phyloP scores from a whole-genome alignment of 2,329 filamentous ascomycete species.

The Chaetothyriales sp. region DNA sequence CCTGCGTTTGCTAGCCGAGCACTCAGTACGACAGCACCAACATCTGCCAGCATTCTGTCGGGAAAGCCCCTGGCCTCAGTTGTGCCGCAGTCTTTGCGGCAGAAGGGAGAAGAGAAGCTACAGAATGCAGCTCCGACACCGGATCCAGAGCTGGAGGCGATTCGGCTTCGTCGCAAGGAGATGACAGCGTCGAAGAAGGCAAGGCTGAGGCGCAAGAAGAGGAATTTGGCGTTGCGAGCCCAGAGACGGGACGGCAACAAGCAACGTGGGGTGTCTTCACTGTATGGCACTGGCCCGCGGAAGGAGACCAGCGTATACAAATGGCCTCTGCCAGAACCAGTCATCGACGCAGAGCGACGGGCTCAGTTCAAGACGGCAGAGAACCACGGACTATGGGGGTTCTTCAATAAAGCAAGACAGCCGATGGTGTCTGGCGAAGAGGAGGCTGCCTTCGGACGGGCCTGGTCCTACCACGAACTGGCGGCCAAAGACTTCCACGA shows the following conservation, averaged over 20 bases:
- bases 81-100: constrained; percentile 17
- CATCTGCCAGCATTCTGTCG: constrained; percentile 21
- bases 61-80: constrained; percentile 41
- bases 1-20: constrained; percentile 20
- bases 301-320: constrained; percentile 60
- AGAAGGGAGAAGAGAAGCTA: background rate
- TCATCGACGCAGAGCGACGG: constrained; percentile 34
- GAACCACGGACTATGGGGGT: constrained; percentile 80
- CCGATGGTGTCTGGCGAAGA: constrained; percentile 59
- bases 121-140: background rate
- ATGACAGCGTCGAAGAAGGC: background rate
- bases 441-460: constrained; percentile 56
- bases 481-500: constrained; percentile 86
- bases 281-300: constrained; percentile 61
- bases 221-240: constrained; percentile 23
- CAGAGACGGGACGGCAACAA: constrained; percentile 58
- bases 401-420: constrained; percentile 60
- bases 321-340: constrained; percentile 57
- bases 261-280: constrained; percentile 63
- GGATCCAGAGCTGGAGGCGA: background rate
- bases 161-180: background rate
- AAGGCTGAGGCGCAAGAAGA: background rate
- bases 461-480: constrained; percentile 75
- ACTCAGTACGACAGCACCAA: constrained; percentile 23
- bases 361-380: constrained; percentile 42